phyloP scores from a whole-genome alignment of 352 stramenopile genomes.

The Pythium coloratum region DNA sequence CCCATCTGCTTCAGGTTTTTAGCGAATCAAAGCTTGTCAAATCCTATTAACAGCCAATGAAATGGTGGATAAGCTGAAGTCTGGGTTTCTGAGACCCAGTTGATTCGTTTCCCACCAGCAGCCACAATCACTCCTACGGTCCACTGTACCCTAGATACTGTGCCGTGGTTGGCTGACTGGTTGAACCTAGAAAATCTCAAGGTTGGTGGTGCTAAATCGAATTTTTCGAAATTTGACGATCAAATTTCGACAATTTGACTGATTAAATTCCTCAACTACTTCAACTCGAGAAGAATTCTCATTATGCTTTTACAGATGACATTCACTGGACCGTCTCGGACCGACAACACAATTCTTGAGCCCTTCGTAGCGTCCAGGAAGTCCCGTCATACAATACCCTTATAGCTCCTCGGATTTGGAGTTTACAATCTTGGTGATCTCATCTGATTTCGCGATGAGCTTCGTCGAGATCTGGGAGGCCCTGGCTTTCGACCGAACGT shows the following conservation, averaged over 20 bases:
- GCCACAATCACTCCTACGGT: background rate
- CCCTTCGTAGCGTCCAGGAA: too few relatives aligned
- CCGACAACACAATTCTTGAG: too few relatives aligned
- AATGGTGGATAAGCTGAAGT: background rate
- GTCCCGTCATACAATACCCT: too few relatives aligned
- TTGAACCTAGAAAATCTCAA: background rate
- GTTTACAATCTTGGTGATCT: background rate
- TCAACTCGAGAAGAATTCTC: too few relatives aligned
- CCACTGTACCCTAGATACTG: too few relatives aligned
- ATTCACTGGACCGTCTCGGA: too few relatives aligned
- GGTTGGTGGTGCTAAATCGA: too few relatives aligned
- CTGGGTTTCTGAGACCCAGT: background rate
- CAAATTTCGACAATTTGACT: too few relatives aligned
- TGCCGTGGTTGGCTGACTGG: background rate
- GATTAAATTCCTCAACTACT: too few relatives aligned
- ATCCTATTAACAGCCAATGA: background rate
- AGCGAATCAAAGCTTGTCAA: background rate
- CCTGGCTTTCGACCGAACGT: background rate
- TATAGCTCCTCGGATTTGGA: background rate
- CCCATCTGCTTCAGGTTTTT: background rate
- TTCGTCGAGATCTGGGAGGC: background rate
- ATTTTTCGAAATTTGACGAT: too few relatives aligned
- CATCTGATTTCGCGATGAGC: background rate
- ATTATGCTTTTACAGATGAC: too few relatives aligned
- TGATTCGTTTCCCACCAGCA: background rate